Conservation (phyloP, 2,329 filamentous ascomycete genomes). For the Shiraia bambusicola region DNA sequence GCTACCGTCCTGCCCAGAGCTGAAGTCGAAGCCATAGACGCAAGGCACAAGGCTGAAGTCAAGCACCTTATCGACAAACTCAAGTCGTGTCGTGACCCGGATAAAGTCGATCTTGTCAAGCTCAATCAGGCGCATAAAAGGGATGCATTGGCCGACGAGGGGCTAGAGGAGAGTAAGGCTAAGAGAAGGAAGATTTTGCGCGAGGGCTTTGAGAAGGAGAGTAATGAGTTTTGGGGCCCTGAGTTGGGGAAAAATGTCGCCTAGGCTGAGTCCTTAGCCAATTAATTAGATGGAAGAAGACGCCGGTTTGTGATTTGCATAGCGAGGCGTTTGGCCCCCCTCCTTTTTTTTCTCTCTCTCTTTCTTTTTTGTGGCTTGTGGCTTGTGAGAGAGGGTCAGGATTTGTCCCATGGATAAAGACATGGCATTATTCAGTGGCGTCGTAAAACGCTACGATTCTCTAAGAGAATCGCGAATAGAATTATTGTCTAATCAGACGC, state of each 20-base stretch:
- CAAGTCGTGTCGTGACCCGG: conserved; percentile 72
- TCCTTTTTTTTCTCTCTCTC: not conserved
- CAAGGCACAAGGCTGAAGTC: conserved; percentile 55
- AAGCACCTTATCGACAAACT: conserved; percentile 63
- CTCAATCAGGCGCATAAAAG: conserved; percentile 63
- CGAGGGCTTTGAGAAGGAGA: conserved; percentile 48
- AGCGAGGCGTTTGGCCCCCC: conserved; percentile 10
- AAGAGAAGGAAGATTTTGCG: conserved; percentile 49
- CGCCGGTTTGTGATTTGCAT: conserved; percentile 4
- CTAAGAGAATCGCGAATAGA: no score
- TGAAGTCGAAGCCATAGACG: conserved; percentile 37
- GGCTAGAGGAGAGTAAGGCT: conserved; percentile 45
- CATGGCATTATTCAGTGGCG: no score
- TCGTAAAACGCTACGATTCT: no score
- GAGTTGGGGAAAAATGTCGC: conserved; percentile 25
- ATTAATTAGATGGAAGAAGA: not conserved
- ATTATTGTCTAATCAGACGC: no score
- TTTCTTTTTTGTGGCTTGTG: no score
- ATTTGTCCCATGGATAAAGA: no score
- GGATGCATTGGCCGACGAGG: conserved; percentile 39
- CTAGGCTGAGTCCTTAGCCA: conserved; percentile 1
- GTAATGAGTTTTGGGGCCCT: conserved; percentile 51
- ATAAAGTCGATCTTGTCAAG: conserved; percentile 70
- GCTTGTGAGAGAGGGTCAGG: no score
- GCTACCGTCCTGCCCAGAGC: conserved; percentile 13